Base-by-base conservation (phyloP, 305 asterid genomes). In the Plantago coronopus region DNA sequence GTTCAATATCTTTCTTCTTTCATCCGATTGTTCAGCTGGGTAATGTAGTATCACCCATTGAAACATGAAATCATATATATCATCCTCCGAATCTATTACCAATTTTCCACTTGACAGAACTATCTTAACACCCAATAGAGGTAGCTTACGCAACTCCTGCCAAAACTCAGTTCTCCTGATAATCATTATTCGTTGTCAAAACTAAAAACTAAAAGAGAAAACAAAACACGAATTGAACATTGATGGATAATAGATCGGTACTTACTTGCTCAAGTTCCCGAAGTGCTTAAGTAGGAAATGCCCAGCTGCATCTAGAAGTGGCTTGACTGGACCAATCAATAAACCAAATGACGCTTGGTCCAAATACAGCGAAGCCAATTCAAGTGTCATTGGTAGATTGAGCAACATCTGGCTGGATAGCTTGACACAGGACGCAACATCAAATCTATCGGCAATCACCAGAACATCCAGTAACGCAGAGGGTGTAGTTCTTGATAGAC, bases 371-470 rank as follows among this genome's bases (percentile, higher is more conserved):
- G 72, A 9, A 97, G 96, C n/a, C 10, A 95, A 84, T 47, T 86
- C 97, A 2, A 94, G 81, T 62, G 89, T 89, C 98, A 91, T 86
- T 48, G 97, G 86, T 78, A 88, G 66, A 75, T 79, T 79, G 55
- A 88, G 84, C 69, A 91, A 66, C 42, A 73, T 75, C 60, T 85
- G 95, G 54, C 96, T 84, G 70, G 97, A 91, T 62, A 86, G 73
- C 62, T 95, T 79, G 91, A 91, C 84, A 76, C 98, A 91, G 53
- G 98, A 91, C 64, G 94, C 93, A 46, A 91, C 98, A 73, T 84
- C 95, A 62, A 84, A 91, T 76, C 89, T 91, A 57, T 91, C 98
- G 15, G 98, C 98, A 65, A 94, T 97, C 95, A 91, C 77, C 53
- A 89, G 85, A 51, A 91, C 81, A 58, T 83, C 95, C 76, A 89